These are phyloP conservation scores for Periglandula ipomoeae DNA, from an alignment of 2,329 filamentous ascomycete species.

Conservation along the genomic window DNA sequence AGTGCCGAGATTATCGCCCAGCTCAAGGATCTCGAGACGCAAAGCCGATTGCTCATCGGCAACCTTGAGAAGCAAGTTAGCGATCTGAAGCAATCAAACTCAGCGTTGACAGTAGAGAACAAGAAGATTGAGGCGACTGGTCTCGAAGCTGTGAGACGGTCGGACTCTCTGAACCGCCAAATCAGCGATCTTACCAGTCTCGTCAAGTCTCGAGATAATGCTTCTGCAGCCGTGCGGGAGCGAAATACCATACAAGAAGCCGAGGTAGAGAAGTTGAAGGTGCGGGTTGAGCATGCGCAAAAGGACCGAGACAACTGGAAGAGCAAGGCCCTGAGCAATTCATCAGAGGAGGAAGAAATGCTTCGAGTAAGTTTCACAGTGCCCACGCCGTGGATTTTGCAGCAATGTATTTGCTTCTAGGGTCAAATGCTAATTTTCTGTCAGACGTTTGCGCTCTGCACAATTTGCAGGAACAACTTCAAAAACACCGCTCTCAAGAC, in stretches of 20 bases:
- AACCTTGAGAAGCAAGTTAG: conserved; percentile 88
- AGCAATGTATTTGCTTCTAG: background rate
- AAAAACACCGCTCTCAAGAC: conserved; percentile 91
- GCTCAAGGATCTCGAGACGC: conserved; percentile 80
- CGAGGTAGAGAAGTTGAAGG: conserved; percentile 72
- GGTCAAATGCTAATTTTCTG: conserved; percentile 13
- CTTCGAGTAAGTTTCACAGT: conserved; percentile 58
- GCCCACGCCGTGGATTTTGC: background rate
- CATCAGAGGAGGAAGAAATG: conserved; percentile 74
- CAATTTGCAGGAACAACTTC: conserved; percentile 85
- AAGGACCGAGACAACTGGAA: conserved; percentile 84
- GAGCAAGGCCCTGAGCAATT: conserved; percentile 70
- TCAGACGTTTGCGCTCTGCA: conserved; percentile 54
- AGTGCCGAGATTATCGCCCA: conserved; percentile 90
- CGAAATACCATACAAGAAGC: conserved; percentile 55
- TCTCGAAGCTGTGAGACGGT: conserved; percentile 58
- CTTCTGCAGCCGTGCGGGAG: conserved; percentile 41
- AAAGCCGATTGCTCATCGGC: conserved; percentile 63
- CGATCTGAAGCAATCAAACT: conserved; percentile 72
- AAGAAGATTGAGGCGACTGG: conserved; percentile 65
- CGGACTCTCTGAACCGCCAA: conserved; percentile 67
- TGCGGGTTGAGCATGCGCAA: conserved; percentile 66
- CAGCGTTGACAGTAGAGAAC: conserved; percentile 60
- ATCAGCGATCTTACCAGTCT: conserved; percentile 66
- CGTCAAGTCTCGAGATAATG: conserved; percentile 66